Base-by-base conservation (phyloP, 345 rosid species). In the Odontarrhena argentea region DNA sequence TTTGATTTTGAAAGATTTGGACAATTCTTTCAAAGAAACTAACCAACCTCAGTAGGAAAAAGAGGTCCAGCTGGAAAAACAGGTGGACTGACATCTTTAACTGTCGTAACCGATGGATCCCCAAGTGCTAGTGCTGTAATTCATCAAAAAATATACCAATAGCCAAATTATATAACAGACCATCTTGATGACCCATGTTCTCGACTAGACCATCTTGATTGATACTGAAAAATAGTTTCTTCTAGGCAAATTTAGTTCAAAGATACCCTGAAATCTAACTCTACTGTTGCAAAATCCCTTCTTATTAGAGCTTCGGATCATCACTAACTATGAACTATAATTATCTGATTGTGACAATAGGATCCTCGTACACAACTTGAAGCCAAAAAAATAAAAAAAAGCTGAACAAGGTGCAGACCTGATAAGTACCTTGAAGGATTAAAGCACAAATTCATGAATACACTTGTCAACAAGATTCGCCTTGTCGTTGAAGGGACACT, bases 361-460 rank as follows among this genome's bases (percentile, higher is more conserved):
- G 41, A 22, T 14, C 8, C 55, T 52, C 1, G 2, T 22, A 34
- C 43, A 65, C 3, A 71, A 43, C 35, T 24, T 22, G 30, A 64
- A 37, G 41, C 30, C 30, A 30, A 14, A 55, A 60, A 54, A 53
- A 37, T 14, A 46, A 58, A 7, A 38, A 44, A 70, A 57, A 74
- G 86, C 63, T 68, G 80, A 79, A 72, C 58, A 46, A 63, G 70
- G 76, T 75, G 86, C 97, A 68, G 76, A 93, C 98, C 98, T 93
- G 94, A 80, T 78, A 83, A 84, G 81, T 93, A 90, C 97, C 97
- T 88, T 83, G 96, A 82, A 84, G 96, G 94, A 60, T 78, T 60
- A 81, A 55, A 78, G 69, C 81, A 76, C 48, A 86, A 60, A 67
- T 68, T 78, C 83, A 88, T 28, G 80, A 81, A 63, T 15, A 82